These are phyloP conservation scores for Glutinoglossum americanum DNA, from an alignment of 495 filamentous ascomycete genomes.

Conservation along the genomic window DNA sequence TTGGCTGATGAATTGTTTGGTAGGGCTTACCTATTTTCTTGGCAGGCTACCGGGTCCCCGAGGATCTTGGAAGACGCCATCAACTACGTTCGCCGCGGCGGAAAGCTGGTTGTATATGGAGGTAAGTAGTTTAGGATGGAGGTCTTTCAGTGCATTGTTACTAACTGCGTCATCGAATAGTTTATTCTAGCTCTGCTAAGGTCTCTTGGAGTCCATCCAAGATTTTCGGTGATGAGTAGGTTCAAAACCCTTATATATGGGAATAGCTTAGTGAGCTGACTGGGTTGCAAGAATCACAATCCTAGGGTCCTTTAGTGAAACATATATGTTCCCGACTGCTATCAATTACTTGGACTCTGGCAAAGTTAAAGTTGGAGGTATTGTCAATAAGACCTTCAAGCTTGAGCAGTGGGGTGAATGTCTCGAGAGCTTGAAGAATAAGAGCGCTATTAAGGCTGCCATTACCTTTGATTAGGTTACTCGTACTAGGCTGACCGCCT, in stretches of 20 bases:
- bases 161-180: conserved; percentile 7
- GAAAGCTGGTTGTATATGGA: conserved; percentile 46
- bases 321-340: conserved; percentile 52
- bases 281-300: conserved; percentile 29
- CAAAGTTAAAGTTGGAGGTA: conserved; percentile 3
- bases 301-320: conserved; percentile 45
- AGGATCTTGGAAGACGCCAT: conserved; percentile 50
- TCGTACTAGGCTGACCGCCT: neutral
- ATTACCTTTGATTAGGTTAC: conserved; percentile 12
- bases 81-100: conserved; percentile 44
- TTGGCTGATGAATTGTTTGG: neutral
- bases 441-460: conserved; percentile 3
- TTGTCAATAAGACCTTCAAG: conserved; percentile 6
- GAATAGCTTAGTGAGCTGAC: neutral
- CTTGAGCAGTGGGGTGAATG: conserved; percentile 4
- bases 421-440: conserved; percentile 3
- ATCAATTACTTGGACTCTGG: conserved; percentile 42
- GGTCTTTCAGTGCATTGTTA: neutral
- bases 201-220: conserved; percentile 46
- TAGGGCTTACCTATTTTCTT: neutral
- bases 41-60: conserved; percentile 35
- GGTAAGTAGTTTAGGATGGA: neutral
- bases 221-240: conserved; percentile 26
- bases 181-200: conserved; percentile 36
- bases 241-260: neutral